Evolutionary conservation across 768 basidiomycete genomes (phyloP).

Genomic region (Hygrophoropsis aurantiaca): DNA sequence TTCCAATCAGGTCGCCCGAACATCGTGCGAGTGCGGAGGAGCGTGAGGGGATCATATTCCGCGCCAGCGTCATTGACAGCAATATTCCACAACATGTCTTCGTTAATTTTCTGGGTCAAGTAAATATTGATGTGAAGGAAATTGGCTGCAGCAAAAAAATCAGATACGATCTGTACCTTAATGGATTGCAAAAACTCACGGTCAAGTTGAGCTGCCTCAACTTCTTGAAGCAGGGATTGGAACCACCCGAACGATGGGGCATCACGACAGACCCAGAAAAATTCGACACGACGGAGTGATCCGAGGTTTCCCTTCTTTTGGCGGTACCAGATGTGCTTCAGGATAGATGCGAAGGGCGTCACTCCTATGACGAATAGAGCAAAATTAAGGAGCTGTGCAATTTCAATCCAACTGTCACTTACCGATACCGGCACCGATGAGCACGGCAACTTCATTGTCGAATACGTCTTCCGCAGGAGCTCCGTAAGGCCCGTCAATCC

Average conservation of each 20-base stretch:
- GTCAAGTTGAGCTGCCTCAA: constrained; percentile 86
- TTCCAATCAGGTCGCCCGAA: constrained; percentile 93
- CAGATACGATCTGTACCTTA: constrained; percentile 5
- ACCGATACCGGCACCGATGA: constrained; percentile 95
- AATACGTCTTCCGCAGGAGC: constrained; percentile 93
- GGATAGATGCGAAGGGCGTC: constrained; percentile 91
- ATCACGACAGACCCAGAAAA: constrained; percentile 93
- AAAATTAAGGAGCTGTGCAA: background rate
- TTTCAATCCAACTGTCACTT: constrained; percentile 15
- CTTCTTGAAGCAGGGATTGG: constrained; percentile 82
- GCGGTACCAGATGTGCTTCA: constrained; percentile 95
- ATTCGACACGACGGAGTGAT: constrained; percentile 84
- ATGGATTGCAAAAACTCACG: constrained; percentile 50
- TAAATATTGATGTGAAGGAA: constrained; percentile 92
- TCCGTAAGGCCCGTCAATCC: constrained; percentile 91
- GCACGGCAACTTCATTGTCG: constrained; percentile 80
- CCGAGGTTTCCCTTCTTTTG: constrained; percentile 78
- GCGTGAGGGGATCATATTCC: constrained; percentile 86
- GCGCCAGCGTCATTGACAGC: constrained; percentile 84
- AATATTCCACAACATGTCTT: constrained; percentile 92
- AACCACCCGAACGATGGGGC: constrained; percentile 99
- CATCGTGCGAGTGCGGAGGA: constrained; percentile 84
- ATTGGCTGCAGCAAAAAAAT: constrained; percentile 55
- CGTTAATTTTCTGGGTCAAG: constrained; percentile 80
- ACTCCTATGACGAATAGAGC: constrained; percentile 55